Base-by-base conservation (phyloP, 2,329 filamentous ascomycete species). In the Colletotrichum cereale region DNA sequence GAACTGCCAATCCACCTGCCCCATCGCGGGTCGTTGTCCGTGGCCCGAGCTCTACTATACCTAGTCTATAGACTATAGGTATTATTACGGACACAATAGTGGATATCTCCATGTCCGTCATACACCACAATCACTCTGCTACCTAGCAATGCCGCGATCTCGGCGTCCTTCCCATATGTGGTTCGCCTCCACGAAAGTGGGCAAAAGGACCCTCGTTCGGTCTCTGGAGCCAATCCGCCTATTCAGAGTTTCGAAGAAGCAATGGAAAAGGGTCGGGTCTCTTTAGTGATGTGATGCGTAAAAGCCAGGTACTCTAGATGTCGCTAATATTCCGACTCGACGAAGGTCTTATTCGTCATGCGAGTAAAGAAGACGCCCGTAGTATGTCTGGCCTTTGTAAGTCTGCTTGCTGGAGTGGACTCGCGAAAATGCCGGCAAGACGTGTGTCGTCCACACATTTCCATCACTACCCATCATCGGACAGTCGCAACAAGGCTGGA, bases 1-100 rank as follows among this genome's bases (percentile, higher is more conserved):
- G 31, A 44, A 42, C 64, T 58, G 52, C 52, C 52, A 62, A 71
- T 67, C 40, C 57, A 31, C 42, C 56, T 68, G 57, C 57, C 42
- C 63, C 64, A 26, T 52, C 52, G 31, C 38, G 63, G 55, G 56
- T 62, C 47, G 38, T 36, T 34, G 34, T 53, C 29, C 66, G 53
- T 66, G 53, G 36, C 21, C 36, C 67, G 42, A 12, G 14, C 56
- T 50, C 26, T 31, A 7, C 10, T n/a, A n/a, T n/a, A n/a, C 38
- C 38, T 5, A 42, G 44, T 47, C n/a, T 47, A 24, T 44, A 44
- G 16, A n/a, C n/a, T n/a, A 8, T 47, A 47, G 21, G 12, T 26
- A 24, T 7, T 10, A 16, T 21, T 52, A 31, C n/a, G 44, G 10
- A 24, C 24, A 24, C 48, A 50, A 21, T 34, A 42, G 34, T 29